These are phyloP conservation scores for Claviceps sp. DNA, from an alignment of 2,329 filamentous ascomycete species.

Conservation along the genomic window DNA sequence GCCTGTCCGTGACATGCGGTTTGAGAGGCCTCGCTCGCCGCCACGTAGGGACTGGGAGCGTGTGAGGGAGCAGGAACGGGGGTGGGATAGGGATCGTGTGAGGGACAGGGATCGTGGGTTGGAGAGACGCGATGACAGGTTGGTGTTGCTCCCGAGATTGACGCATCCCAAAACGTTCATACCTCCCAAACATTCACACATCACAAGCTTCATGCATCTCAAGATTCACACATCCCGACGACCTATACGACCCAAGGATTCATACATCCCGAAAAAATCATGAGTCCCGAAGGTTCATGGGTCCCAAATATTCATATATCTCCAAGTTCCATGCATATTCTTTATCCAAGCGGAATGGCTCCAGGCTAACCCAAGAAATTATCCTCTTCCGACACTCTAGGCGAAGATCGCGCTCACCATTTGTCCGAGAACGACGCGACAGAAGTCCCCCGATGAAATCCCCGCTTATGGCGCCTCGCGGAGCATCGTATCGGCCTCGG, in stretches of 20 bases:
- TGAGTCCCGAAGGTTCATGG: too few relatives aligned
- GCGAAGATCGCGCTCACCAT: conserved; percentile 42
- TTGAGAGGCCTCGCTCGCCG: conserved; percentile 25
- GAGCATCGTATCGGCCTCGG: conserved; percentile 37
- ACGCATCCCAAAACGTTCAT: too few relatives aligned
- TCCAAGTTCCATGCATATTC: neutral
- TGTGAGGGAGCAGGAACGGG: conserved; percentile 19
- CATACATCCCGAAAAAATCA: neutral
- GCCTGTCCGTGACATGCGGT: conserved; percentile 22
- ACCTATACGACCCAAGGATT: neutral
- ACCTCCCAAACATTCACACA: too few relatives aligned
- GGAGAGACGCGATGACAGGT: conserved; percentile 30
- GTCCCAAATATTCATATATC: neutral
- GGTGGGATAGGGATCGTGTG: conserved; percentile 18
- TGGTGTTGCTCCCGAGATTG: neutral
- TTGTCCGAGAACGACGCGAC: conserved; percentile 30
- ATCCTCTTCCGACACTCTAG: conserved; percentile 15
- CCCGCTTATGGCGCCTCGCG: conserved; percentile 17
- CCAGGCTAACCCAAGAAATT: conserved; percentile 8
- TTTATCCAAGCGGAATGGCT: neutral
- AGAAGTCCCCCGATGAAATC: conserved; percentile 18
- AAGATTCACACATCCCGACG: too few relatives aligned
- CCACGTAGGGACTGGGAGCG: conserved; percentile 23
- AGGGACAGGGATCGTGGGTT: conserved; percentile 20
- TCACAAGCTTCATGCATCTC: too few relatives aligned